Base-by-base conservation (phyloP, 2,329 filamentous ascomycete genomes). In the Clarireedia monteithiana region DNA sequence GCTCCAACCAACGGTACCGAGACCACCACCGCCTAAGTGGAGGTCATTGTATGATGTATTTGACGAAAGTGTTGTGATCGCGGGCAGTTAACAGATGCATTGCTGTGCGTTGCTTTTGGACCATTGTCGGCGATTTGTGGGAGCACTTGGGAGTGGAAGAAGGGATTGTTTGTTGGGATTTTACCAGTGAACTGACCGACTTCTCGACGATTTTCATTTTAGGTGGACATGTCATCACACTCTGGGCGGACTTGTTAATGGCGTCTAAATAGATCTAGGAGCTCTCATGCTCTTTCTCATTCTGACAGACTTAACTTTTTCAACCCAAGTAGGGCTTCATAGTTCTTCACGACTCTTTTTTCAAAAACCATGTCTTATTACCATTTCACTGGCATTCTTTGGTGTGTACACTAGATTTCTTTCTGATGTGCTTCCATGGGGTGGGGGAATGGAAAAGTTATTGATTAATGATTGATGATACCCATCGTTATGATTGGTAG, bases 1-100 rank as follows among this genome's bases (percentile, higher is more conserved):
- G 64, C 65, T 58, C 84, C 63, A 89, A 95, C 88, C 69, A 86
- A 80, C 68, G 75, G 75, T 61, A 74, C 79, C 60, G 69, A 71
- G 58, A 59, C 70, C 46, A 69, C 71, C 58, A 59, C 70, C 46
- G 68, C 72, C 53, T 71, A 70, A 60, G 68, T 68, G 60, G 69
- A 59, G 47, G 56, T 51, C 47, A 12, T 46, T 67, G 64, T 65
- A 67, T 58, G 58, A 64, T 60, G 30, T 66, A 60, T 64, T 65
- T 59, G 62, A 68, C 63, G 58, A 57, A 62, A 57, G 55, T 58
- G 59, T 52, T 60, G 26, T 17, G 17, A n/a, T 15, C 39, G 42
- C 48, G 53, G 54, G 48, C 34, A 34, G 38, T 55, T 26, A 17
- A 53, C 50, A 48, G 44, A 53, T 53, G 66, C 63, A 66, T 64